These are phyloP conservation scores for Gliomastix tumulicola DNA, from an alignment of 2,329 filamentous ascomycete species.

Conservation along the genomic window DNA sequence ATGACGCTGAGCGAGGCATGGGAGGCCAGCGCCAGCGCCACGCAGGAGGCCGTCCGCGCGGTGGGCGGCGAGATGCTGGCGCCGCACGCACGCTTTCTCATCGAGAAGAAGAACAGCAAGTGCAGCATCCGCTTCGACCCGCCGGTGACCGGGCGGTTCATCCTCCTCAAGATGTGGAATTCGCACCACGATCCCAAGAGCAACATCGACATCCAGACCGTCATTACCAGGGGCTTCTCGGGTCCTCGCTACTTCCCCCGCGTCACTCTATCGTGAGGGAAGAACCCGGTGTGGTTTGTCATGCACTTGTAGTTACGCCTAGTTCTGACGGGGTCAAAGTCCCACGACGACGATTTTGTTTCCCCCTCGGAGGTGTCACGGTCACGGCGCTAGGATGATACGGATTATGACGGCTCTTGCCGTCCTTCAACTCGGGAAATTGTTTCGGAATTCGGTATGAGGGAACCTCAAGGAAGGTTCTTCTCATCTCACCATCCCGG, in stretches of 20 bases:
- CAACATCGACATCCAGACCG: conserved; percentile 87
- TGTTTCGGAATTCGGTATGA: too few relatives aligned
- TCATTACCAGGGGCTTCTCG: conserved; percentile 76
- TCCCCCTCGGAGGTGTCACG: too few relatives aligned
- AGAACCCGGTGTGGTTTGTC: too few relatives aligned
- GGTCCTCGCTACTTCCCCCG: conserved; percentile 78
- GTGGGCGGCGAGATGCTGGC: conserved; percentile 56
- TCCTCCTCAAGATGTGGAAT: conserved; percentile 87
- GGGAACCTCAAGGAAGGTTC: too few relatives aligned
- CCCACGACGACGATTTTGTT: too few relatives aligned
- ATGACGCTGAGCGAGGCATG: conserved; percentile 23
- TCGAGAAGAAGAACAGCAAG: conserved; percentile 73
- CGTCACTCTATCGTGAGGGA: too few relatives aligned
- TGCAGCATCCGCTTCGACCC: conserved; percentile 84
- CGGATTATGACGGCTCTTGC: too few relatives aligned
- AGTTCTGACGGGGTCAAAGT: too few relatives aligned
- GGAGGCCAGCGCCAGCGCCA: conserved; percentile 44
- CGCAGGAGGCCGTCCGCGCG: conserved; percentile 49
- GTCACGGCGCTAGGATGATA: too few relatives aligned
- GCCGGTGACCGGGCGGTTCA: conserved; percentile 72
- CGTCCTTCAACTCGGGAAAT: too few relatives aligned
- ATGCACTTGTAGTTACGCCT: too few relatives aligned
- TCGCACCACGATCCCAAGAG: conserved; percentile 54
- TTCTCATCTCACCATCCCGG: too few relatives aligned
- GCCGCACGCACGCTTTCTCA: conserved; percentile 77